phyloP scores from a whole-genome alignment of 1,139 yeast genomes.

The Debaryomycetaceae sp. region DNA sequence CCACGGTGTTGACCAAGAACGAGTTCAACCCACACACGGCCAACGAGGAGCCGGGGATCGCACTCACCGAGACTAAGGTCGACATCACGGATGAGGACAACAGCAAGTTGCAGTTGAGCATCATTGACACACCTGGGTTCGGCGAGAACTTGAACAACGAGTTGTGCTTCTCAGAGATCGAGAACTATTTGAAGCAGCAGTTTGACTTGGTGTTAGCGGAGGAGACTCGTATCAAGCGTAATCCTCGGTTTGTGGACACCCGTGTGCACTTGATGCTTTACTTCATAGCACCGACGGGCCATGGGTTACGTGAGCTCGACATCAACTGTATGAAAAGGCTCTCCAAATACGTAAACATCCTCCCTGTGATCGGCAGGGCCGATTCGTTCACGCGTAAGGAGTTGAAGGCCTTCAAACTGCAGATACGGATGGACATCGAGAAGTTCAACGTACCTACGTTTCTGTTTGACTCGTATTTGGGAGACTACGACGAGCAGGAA shows the following conservation, averaged over 20 bases:
- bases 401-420: slow-evolving; percentile 53
- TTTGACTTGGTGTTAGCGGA: slow-evolving; percentile 90
- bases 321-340: slow-evolving; percentile 74
- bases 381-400: slow-evolving; percentile 83
- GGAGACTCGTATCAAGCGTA: slow-evolving; percentile 87
- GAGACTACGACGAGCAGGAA: slow-evolving; percentile 51
- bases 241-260: slow-evolving; percentile 75
- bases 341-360: slow-evolving; percentile 77
- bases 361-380: slow-evolving; percentile 85
- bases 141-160: slow-evolving; percentile 70
- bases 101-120: slow-evolving; percentile 56
- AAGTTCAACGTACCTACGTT: slow-evolving; percentile 78
- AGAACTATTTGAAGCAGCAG: slow-evolving; percentile 77
- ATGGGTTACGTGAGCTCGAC: slow-evolving; percentile 72
- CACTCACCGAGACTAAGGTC: slow-evolving; percentile 64
- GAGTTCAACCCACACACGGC: slow-evolving; percentile 43
- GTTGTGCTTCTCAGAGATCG: slow-evolving; percentile 64
- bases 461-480: slow-evolving; percentile 55
- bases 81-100: slow-evolving; percentile 78
- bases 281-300: slow-evolving; percentile 73
- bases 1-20: slow-evolving; percentile 38
- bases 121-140: slow-evolving; percentile 77
- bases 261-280: slow-evolving; percentile 71
- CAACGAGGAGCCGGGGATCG: slow-evolving; percentile 56
- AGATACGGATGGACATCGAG: slow-evolving; percentile 66